These are phyloP conservation scores for Polysphondylium violaceum DNA, from an alignment of 78 protist genomes.

Conservation along the genomic window DNA sequence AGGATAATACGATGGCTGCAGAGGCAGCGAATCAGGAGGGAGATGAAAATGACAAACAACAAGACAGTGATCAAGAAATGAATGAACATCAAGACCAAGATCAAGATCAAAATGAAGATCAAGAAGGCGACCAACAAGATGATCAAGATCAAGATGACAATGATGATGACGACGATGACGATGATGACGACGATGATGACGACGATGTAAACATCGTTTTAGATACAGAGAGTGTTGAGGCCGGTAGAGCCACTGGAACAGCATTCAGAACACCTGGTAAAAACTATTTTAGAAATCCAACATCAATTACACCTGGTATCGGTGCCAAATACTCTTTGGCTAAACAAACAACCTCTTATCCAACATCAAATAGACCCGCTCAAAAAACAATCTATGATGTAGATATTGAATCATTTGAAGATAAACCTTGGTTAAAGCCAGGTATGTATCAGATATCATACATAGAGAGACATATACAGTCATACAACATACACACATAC, in stretches of 20 bases:
- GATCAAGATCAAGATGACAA: constrained; percentile 23
- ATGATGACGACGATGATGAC: constrained; percentile 70
- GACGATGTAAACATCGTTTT: constrained; percentile 64
- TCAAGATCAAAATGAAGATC: too few species aligned
- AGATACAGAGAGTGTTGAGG: constrained; percentile 55
- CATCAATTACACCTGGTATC: constrained; percentile 40
- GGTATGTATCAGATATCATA: too few species aligned
- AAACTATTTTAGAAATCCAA: neutral
- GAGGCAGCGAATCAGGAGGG: neutral
- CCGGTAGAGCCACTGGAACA: constrained; percentile 4
- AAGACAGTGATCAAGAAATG: neutral
- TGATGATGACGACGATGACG: constrained; percentile 61
- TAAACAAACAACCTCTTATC: constrained; percentile 5
- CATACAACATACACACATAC: too few species aligned
- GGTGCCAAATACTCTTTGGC: constrained; percentile 12
- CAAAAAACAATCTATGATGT: constrained; percentile 75
- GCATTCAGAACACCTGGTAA: neutral
- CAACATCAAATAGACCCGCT: constrained; percentile 44
- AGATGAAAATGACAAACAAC: neutral
- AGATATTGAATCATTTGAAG: constrained; percentile 69
- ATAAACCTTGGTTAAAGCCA: constrained; percentile 90
- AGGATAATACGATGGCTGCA: neutral
- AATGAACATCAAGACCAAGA: constrained; percentile 18
- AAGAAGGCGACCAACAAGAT: neutral
- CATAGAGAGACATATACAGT: too few species aligned